phyloP scores from a whole-genome alignment of 2,329 filamentous ascomycete species.

The Scedosporium boydii region DNA sequence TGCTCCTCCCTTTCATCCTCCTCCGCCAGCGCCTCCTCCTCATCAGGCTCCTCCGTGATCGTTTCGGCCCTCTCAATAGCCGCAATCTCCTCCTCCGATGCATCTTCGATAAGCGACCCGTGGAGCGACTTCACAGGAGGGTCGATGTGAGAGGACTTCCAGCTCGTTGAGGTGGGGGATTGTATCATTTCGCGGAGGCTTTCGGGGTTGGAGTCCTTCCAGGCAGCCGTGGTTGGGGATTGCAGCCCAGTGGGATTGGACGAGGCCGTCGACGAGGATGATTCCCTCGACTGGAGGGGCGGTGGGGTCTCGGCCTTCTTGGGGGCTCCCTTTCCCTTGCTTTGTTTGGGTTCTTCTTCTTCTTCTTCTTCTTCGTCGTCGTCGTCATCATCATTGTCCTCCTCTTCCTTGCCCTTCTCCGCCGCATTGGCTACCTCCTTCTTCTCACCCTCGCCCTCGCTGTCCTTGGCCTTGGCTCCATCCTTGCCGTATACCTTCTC shows the following conservation, averaged over 20 bases:
- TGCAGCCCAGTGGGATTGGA: slow-evolving; percentile 23
- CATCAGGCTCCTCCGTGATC: slow-evolving; percentile 27
- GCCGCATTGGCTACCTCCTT: slow-evolving; percentile 7
- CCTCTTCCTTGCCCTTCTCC: slow-evolving; percentile 10
- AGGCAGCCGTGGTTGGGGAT: slow-evolving; percentile 23
- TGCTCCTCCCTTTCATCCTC: slow-evolving; percentile 14
- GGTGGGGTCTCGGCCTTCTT: slow-evolving; percentile 6
- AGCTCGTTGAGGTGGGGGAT: slow-evolving; percentile 26
- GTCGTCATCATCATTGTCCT: slow-evolving; percentile 11
- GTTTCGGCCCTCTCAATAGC: slow-evolving; percentile 23
- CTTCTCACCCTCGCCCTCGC: slow-evolving; percentile 9
- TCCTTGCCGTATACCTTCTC: slow-evolving; percentile 45
- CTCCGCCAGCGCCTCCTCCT: slow-evolving; percentile 18
- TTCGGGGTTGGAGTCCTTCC: slow-evolving; percentile 10
- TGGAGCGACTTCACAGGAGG: slow-evolving; percentile 18
- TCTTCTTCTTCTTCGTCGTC: slow-evolving; percentile 10
- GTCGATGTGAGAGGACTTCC: slow-evolving; percentile 21
- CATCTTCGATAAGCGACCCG: slow-evolving; percentile 23
- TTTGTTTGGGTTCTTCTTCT: slow-evolving; percentile 3
- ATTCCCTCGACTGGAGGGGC: not conserved
- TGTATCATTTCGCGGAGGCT: slow-evolving; percentile 23
- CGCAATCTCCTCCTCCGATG: slow-evolving; percentile 26
- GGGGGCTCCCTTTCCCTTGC: not conserved
- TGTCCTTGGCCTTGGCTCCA: slow-evolving; percentile 12
- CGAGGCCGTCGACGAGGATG: not conserved